phyloP scores from a whole-genome alignment of 345 rosid species.

The Luvunga scandens region DNA sequence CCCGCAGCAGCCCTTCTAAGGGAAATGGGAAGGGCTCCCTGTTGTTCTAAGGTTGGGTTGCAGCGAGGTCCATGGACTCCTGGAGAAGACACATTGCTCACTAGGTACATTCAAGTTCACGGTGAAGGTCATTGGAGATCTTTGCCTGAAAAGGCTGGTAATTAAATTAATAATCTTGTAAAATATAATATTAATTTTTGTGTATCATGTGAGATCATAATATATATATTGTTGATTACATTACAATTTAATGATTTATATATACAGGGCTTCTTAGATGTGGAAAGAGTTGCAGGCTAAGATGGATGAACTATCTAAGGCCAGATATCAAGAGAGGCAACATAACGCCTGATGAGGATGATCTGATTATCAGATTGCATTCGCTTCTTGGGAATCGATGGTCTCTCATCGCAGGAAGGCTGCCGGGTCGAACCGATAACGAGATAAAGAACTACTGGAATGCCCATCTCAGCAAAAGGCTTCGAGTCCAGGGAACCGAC shows the following conservation, averaged over 20 bases:
- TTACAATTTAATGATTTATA: too few species aligned
- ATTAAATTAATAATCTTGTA: background rate
- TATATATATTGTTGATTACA: too few species aligned
- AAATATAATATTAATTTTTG: too few species aligned
- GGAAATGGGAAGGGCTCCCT: constrained; percentile 58
- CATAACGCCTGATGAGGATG: constrained; percentile 53
- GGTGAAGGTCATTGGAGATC: constrained; percentile 71
- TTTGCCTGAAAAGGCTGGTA: constrained; percentile 63
- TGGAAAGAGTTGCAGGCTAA: constrained; percentile 64
- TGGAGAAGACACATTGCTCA: constrained; percentile 56
- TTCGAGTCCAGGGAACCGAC: constrained; percentile 30
- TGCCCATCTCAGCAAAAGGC: constrained; percentile 47
- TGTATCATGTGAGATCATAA: too few species aligned
- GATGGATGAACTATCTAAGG: constrained; percentile 70
- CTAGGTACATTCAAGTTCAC: constrained; percentile 44
- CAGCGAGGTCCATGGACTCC: constrained; percentile 67
- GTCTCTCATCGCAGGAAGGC: constrained; percentile 63
- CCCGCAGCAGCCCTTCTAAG: background rate
- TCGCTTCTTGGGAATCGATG: constrained; percentile 60
- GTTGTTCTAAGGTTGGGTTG: constrained; percentile 62
- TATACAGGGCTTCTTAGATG: constrained; percentile 52
- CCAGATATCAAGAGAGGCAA: constrained; percentile 69
- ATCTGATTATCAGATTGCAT: constrained; percentile 54
- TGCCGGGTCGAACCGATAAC: constrained; percentile 73
- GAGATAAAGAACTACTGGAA: constrained; percentile 73